These are phyloP conservation scores for Phytophthora kernoviae DNA, from an alignment of 352 stramenopile genomes.

Conservation along the genomic window DNA sequence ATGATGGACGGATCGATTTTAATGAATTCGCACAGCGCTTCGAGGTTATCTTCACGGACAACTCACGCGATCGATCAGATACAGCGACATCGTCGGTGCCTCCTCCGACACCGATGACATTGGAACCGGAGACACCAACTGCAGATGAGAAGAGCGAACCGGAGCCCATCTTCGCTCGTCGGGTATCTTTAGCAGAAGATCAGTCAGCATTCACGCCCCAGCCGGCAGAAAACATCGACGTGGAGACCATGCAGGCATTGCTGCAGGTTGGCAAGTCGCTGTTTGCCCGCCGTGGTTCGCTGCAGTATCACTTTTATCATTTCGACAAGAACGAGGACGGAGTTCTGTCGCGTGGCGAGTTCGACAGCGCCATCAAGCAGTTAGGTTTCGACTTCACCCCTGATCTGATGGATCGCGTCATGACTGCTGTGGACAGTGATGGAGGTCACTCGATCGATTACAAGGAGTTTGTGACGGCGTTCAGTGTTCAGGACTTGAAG, in stretches of 20 bases:
- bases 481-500: constrained; percentile 83
- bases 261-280: constrained; percentile 80
- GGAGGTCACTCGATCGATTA: constrained; percentile 90
- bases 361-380: constrained; percentile 69
- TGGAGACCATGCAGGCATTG: constrained; percentile 83
- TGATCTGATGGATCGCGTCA: constrained; percentile 73
- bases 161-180: constrained; percentile 46
- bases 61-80: constrained; percentile 6
- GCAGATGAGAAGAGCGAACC: constrained; percentile 19
- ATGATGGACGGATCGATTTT: constrained; percentile 92
- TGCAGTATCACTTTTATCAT: constrained; percentile 84
- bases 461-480: constrained; percentile 92
- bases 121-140: constrained; percentile 15
- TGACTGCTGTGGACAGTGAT: constrained; percentile 88
- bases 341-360: constrained; percentile 80
- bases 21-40: constrained; percentile 92
- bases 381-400: constrained; percentile 67
- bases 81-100: constrained; percentile 11
- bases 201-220: constrained; percentile 63
- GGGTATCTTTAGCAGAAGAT: constrained; percentile 65
- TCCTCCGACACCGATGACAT: constrained; percentile 20
- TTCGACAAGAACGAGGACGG: constrained; percentile 88
- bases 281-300: constrained; percentile 70
- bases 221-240: constrained; percentile 67
- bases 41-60: constrained; percentile 91